phyloP scores from a whole-genome alignment of 306 rosid species.

The Fagus crenata region DNA sequence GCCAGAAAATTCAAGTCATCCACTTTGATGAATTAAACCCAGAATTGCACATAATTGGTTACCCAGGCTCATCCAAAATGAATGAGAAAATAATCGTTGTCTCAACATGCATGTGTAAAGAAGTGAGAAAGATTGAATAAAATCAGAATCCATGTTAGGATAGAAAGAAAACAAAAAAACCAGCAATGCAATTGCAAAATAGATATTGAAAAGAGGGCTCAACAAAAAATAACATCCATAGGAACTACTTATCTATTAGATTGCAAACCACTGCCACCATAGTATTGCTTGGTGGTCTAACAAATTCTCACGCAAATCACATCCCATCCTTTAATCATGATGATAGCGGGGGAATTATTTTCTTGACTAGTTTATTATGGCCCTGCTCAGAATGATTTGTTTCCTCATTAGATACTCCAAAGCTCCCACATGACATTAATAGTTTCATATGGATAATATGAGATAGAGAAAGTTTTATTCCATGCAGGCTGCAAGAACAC shows the following conservation, averaged over 20 bases:
- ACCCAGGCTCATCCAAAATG: no score
- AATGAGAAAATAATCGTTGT: no score
- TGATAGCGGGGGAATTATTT: constrained; percentile 63
- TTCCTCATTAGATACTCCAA: constrained; percentile 1
- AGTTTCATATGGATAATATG: constrained; percentile 38
- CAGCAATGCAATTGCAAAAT: not conserved
- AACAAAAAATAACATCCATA: not conserved
- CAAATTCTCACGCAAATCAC: constrained; percentile 76
- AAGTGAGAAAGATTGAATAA: not conserved
- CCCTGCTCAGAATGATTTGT: constrained; percentile 23
- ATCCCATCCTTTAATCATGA: constrained; percentile 78
- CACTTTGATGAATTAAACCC: no score
- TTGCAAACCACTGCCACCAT: constrained; percentile 79
- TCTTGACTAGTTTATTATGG: constrained; percentile 31
- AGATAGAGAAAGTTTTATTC: constrained; percentile 60
- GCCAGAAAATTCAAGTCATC: no score
- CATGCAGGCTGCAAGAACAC: constrained; percentile 92
- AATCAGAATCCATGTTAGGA: not conserved
- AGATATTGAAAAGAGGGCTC: constrained; percentile 8
- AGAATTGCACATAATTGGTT: no score
- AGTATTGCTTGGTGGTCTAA: constrained; percentile 82
- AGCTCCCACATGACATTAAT: constrained; percentile 1
- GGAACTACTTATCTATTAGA: constrained; percentile 51
- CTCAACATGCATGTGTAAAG: not conserved
- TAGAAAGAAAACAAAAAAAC: not conserved